Base-by-base conservation (phyloP, 495 filamentous ascomycete species). In the Tuber aestivum region DNA sequence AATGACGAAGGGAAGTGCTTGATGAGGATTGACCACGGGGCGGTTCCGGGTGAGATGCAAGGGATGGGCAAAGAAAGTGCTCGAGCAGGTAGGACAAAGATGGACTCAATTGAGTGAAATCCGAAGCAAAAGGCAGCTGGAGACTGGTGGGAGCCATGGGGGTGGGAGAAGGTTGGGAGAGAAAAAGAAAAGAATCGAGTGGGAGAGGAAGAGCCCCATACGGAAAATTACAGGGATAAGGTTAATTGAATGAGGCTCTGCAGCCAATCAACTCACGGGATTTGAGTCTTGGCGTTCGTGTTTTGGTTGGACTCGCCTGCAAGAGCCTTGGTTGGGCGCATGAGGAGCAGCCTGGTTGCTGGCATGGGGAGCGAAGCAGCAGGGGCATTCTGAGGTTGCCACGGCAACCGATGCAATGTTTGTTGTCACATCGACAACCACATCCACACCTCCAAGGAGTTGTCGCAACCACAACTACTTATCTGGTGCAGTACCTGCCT, bases 391-490 rank as follows among this genome's bases (percentile, higher is more conserved):
- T 2, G 27, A 18, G 72, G 78, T 79, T 79, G 76, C 73, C 35
- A 75, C 78, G 41, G 78, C 78, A 79, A 79, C 78, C 35, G 41
- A 69, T 70, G 72, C 73, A 71, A 77, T 79, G 78, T 79, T 79
- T 79, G 78, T 79, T 79, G 78, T 79, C 70, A 41, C 77, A 76
- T 44, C 73, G 44, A 72, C 70, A 78, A 65, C 78, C 75, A 45
- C 70, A 50, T 72, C 70, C 70, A 79, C 56, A 65, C 65, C 65
- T 74, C 77, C 70, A 79, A 68, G 45, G 32, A 40, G 73, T 41
- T 45, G 21, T 68, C 73, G 27, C 77, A 79, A 72, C 27, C 27
- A 35, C 56, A 35, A 65, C 56, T 65, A 65, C 56, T 65, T 65
- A 65, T 65, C 56, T 65, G 14, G 56, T 78, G 73, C 75, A 18